A percentile compares a stretch with the other conserved stretches of the same genome.
These are phyloP conservation scores for Colletotrichum phormii DNA, from an alignment of 2,329 filamentous ascomycete genomes.

Conservation along the genomic window DNA sequence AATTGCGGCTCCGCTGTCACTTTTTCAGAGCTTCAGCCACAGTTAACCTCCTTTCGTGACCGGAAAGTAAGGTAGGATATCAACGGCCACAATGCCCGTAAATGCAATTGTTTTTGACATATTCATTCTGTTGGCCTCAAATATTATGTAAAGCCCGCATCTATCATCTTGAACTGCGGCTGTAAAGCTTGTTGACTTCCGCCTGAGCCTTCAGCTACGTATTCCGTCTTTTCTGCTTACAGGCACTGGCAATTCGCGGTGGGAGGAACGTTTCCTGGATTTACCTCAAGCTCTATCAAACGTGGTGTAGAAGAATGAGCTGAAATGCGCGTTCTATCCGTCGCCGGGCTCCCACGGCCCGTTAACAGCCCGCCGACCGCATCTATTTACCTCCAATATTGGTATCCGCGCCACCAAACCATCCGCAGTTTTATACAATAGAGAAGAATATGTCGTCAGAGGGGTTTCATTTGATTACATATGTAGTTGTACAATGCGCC, in stretches of 20 bases:
- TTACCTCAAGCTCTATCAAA: too few species aligned
- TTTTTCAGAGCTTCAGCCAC: constrained; percentile 30
- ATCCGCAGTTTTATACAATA: not conserved
- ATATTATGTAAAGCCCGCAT: not conserved
- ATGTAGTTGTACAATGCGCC: constrained; percentile 34
- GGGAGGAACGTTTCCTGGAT: not conserved
- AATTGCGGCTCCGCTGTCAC: constrained; percentile 29
- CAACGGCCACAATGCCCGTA: not conserved
- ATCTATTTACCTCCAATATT: not conserved
- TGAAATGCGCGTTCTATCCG: not conserved
- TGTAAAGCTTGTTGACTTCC: not conserved
- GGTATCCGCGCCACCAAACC: not conserved
- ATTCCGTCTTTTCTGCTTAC: not conserved
- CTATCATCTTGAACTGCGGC: not conserved
- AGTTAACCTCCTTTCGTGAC: constrained; percentile 11
- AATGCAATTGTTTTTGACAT: not conserved
- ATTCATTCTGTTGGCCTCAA: not conserved
- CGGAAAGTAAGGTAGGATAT: not conserved
- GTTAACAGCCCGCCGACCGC: not conserved
- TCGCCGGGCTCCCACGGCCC: not conserved
- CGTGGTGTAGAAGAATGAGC: too few species aligned
- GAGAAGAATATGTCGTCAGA: constrained; percentile 22
- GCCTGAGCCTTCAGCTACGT: not conserved
- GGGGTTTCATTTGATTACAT: constrained; percentile 37
- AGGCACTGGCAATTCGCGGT: not conserved